phyloP scores from a whole-genome alignment of 1,284 basidiomycete genomes.

The Gastroboletus turbinatus region DNA sequence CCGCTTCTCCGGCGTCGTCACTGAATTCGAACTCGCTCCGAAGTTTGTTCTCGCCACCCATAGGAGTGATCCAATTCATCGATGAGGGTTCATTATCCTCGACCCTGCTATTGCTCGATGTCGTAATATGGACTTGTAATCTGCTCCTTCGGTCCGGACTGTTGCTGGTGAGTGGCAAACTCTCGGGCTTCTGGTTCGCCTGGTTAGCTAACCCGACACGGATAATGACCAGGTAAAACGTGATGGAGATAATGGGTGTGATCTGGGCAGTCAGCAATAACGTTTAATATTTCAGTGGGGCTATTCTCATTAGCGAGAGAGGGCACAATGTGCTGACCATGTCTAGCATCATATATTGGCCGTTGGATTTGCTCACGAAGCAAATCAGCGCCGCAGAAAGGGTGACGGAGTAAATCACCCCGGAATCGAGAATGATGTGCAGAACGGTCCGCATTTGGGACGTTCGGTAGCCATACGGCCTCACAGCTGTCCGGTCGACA shows the following conservation, averaged over 20 bases:
- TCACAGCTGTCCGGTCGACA: not conserved
- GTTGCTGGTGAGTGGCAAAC: not conserved
- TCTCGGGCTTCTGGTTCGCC: not conserved
- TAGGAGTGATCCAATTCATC: not conserved
- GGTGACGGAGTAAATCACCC: slow-evolving; percentile 9
- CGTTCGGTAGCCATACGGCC: not conserved
- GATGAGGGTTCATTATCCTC: not conserved
- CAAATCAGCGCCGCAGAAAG: not conserved
- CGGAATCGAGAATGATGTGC: slow-evolving; percentile 10
- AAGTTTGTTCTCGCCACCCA: too few relatives aligned
- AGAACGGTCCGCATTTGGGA: slow-evolving; percentile 1
- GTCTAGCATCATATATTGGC: not conserved
- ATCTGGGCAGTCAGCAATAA: not conserved
- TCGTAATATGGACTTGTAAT: not conserved
- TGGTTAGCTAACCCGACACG: not conserved
- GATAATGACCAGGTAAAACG: slow-evolving; percentile 2
- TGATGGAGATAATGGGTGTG: slow-evolving; percentile 2
- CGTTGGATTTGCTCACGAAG: not conserved
- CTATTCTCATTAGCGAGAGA: not conserved
- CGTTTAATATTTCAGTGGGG: not conserved
- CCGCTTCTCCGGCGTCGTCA: not conserved
- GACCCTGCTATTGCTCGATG: not conserved
- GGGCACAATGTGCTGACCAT: not conserved
- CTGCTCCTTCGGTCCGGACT: not conserved
- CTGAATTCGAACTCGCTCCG: not conserved